Base-by-base conservation (phyloP, 176 grass and related monocot species). In the Zea luxurians region DNA sequence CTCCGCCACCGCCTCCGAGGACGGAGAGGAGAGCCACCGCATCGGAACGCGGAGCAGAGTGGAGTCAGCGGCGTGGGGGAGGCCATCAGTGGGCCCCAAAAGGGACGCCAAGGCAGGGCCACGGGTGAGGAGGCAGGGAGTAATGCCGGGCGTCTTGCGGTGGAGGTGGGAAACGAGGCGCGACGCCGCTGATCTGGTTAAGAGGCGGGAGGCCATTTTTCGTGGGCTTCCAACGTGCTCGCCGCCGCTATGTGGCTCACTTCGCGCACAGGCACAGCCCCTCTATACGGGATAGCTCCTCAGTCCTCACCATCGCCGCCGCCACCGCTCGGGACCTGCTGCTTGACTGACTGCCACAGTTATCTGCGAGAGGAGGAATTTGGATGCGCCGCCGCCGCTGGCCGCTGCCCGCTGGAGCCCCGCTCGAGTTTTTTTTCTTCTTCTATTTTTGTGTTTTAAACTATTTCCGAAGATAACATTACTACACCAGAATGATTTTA, bases 1-100 rank as follows among this genome's bases (percentile, higher is more conserved):
- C 69, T 88, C 86, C 12, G 73, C 43, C 48, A 83, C 70, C 40
- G 78, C 74, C 17, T 78, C 77, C 42, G 64, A 68, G 38, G 90
- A 53, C 37, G 63, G 65, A 38, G 61, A 89, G 77, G 93, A 91
- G 84, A 90, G 82, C 72, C 75, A 76, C 76, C 82, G 84, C 55
- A 43, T 40, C 27, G 55, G 69, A 5, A 50, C 63, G 15, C 37
- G 68, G 65, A 75, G 5, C 1, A 58, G 7, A 58, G 18, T 40
- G 58, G 71, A 61, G 61, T 40, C 18, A 43, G 36, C 64, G 20
- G 61, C 44, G 37, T 53, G 59, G 44, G 68, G 55, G 64, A 74
- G n/a, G n/a, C 54, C 17, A 9, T 20, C 54, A 58, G 54, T 58
- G 54, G 54, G 7, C 54, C n/a, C 54, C 54, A 20, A 7, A 17